phyloP scores from a whole-genome alignment of 306 rosid species.

The Malus fusca region DNA sequence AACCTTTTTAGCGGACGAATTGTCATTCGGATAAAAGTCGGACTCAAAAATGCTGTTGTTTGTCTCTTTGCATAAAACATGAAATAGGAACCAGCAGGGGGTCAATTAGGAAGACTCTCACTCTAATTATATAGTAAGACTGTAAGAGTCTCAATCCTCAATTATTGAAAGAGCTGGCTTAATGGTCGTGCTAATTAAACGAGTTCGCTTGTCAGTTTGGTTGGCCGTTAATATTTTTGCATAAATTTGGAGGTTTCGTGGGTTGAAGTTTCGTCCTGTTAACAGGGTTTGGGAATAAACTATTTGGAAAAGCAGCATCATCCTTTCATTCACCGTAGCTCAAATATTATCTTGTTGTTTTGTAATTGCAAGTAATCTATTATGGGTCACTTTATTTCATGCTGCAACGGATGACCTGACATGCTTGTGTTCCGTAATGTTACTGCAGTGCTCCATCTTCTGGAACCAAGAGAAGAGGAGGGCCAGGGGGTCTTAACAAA shows the following conservation, averaged over 20 bases:
- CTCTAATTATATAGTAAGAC: background rate
- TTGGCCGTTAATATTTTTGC: background rate
- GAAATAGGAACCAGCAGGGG: background rate
- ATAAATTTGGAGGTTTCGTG: background rate
- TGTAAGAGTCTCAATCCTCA: too few relatives aligned
- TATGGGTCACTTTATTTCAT: background rate
- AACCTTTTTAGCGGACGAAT: background rate
- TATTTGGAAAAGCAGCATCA: background rate
- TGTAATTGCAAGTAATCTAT: background rate
- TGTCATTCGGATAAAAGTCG: background rate
- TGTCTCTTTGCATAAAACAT: background rate
- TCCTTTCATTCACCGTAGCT: background rate
- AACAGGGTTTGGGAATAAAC: background rate
- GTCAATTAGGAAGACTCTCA: background rate
- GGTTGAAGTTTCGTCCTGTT: background rate
- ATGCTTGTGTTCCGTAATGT: background rate
- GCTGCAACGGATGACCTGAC: background rate
- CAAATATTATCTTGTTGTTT: background rate
- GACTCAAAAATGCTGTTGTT: background rate
- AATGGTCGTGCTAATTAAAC: background rate
- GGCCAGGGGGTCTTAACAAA: constrained; percentile 69
- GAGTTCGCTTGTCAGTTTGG: background rate
- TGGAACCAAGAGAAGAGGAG: constrained; percentile 64
- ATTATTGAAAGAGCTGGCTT: background rate
- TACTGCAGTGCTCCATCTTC: constrained; percentile 34